These are phyloP conservation scores for Carex pumila DNA, from an alignment of 176 grass and related monocot species.

Conservation along the genomic window DNA sequence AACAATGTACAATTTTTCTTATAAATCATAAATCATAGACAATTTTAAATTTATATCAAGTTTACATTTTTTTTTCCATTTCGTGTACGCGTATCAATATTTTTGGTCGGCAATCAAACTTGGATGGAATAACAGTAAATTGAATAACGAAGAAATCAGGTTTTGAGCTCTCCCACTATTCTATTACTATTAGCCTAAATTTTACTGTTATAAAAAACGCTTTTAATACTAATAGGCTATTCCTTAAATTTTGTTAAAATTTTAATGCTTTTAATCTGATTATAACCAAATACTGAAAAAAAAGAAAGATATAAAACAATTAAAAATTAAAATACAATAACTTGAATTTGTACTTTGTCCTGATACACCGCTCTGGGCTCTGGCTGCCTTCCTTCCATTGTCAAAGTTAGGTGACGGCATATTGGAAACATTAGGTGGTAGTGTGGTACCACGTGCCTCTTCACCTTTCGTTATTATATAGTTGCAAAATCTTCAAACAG, in stretches of 20 bases:
- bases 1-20: background rate
- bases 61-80: too few relatives aligned
- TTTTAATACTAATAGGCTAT: too few relatives aligned
- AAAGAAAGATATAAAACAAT: background rate
- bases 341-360: background rate
- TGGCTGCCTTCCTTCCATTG: background rate
- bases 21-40: too few relatives aligned
- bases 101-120: too few relatives aligned
- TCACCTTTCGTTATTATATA: background rate
- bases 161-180: too few relatives aligned
- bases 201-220: too few relatives aligned
- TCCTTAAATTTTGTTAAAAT: too few relatives aligned
- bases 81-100: too few relatives aligned
- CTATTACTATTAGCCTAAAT: too few relatives aligned
- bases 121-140: too few relatives aligned
- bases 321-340: background rate
- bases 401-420: constrained; percentile 5
- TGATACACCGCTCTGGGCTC: background rate
- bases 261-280: background rate
- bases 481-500: background rate
- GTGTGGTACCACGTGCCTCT: background rate
- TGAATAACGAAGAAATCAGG: too few relatives aligned
- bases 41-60: background rate
- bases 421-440: background rate
- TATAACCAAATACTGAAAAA: background rate